Conservation (phyloP, 2,329 filamentous ascomycete species). For the Colletotrichum aenigma region DNA sequence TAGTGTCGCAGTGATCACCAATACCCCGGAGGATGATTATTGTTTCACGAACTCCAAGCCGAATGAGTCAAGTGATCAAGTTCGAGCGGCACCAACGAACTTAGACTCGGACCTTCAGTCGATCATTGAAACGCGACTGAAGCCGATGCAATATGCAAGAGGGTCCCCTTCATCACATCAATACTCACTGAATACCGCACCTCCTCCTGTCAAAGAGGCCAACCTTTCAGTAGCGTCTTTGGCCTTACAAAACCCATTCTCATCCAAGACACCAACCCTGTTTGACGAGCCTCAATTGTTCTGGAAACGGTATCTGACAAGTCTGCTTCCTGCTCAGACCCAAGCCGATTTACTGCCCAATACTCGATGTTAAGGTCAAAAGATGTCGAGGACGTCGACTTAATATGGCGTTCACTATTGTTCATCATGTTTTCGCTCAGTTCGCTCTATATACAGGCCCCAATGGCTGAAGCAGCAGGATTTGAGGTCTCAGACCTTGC, state of each 20-base stretch:
- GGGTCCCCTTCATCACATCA: background rate
- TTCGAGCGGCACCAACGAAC: background rate
- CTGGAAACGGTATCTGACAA: constrained; percentile 16
- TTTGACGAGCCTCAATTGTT: constrained; percentile 8
- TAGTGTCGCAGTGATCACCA: background rate
- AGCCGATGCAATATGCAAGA: background rate
- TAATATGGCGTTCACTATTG: constrained; percentile 34
- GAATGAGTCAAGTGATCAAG: background rate
- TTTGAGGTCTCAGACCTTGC: constrained; percentile 24
- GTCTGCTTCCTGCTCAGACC: constrained; percentile 15
- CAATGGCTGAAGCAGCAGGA: constrained; percentile 25
- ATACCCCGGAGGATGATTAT: background rate
- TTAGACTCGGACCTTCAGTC: background rate
- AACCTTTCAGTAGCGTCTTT: background rate
- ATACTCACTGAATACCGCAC: background rate
- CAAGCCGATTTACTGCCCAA: constrained; percentile 28
- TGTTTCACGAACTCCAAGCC: background rate
- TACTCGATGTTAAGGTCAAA: constrained; percentile 30
- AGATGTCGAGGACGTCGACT: constrained; percentile 27
- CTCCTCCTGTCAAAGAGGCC: background rate
- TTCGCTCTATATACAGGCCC: constrained; percentile 29
- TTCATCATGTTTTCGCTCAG: constrained; percentile 31
- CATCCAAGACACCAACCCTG: constrained; percentile 6
- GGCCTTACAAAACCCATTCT: background rate
- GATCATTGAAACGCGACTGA: background rate